phyloP scores from a whole-genome alignment of 129 eudicot genomes.

The Heracleum sosnowskyi region DNA sequence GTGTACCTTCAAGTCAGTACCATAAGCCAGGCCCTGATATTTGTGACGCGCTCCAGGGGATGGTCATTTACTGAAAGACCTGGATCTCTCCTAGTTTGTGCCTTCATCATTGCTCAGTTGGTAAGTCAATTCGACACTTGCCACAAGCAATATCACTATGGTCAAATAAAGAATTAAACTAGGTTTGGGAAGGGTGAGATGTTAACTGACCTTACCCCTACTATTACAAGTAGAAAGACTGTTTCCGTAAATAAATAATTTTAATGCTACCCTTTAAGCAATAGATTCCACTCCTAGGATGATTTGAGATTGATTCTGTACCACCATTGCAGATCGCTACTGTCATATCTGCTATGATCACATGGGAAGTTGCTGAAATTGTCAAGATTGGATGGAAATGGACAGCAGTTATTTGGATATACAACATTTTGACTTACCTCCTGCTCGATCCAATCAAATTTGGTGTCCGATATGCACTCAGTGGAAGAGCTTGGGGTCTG shows the following conservation, averaged over 20 bases:
- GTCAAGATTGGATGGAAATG: conserved; percentile 79
- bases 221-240: not conserved
- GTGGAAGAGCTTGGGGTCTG: conserved; percentile 78
- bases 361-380: conserved; percentile 62
- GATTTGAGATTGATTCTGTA: not conserved
- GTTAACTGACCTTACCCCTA: not conserved
- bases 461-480: conserved; percentile 52
- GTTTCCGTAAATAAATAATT: not conserved
- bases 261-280: not conserved
- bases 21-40: conserved; percentile 83
- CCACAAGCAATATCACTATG: not conserved
- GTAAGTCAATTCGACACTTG: conserved; percentile 22
- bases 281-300: not conserved
- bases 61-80: conserved; percentile 83
- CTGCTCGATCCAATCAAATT: conserved; percentile 77
- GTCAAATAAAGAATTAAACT: not conserved
- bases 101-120: conserved; percentile 74
- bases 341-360: conserved; percentile 49
- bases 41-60: conserved; percentile 75
- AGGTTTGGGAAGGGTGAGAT: not conserved
- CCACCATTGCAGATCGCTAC: conserved; percentile 49
- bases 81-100: conserved; percentile 58
- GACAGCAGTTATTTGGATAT: conserved; percentile 83
- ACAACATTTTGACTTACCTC: conserved; percentile 50
- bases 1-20: conserved; percentile 87